Base-by-base conservation (phyloP, 495 filamentous ascomycete species). In the Pseudevernia furfuracea region DNA sequence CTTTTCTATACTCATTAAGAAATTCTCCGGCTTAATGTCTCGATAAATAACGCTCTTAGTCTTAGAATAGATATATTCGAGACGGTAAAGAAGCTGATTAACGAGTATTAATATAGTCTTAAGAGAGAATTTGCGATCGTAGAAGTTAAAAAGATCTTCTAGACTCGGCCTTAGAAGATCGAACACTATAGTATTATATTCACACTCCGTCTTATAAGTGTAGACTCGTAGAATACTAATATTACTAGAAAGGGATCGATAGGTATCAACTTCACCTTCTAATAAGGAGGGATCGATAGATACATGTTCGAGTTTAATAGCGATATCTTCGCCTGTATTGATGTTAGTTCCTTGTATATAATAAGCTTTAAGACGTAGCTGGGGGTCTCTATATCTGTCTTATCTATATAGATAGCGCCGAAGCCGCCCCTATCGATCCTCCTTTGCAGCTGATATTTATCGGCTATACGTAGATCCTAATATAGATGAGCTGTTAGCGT, bases 51-150 rank as follows among this genome's bases (percentile, higher is more conserved):
- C n/a, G n/a, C n/a, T n/a, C n/a, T n/a, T 62, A 49, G 68, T 58
- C 61, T 73, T 76, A 21, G 68, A 74, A 64, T 76, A 69, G 63
- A 75, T 71, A 56, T 72, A 72, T 60, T 73, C 55, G 52, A 77
- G 60, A 38, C 70, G 69, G 44, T 60, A 65, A 59, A 78, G 36
- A 25, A 69, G 66, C 69, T 78, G 73, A 70, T 78, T 71, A 14
- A 71, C 69, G 43, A 78, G 63, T 49, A 78, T 71, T 38, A 78
- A 67, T 43, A 74, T 71, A 32, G 76, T 78, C 71, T 74, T 77
- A 43, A 78, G 73, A 34, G 75, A 77, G 60, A 78, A 78, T 39
- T 96, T 96, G 74, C 94, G 87, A 85, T 96, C 96, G 85, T 93
- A 97, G 77, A 97, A 97, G 85, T 73, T 68, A 65, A 77, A 69